Evolutionary conservation across 208 protist species (phyloP), one percentile per base, ranked within the genome.

Genomic region (Acanthamoeba triangularis): DNA sequence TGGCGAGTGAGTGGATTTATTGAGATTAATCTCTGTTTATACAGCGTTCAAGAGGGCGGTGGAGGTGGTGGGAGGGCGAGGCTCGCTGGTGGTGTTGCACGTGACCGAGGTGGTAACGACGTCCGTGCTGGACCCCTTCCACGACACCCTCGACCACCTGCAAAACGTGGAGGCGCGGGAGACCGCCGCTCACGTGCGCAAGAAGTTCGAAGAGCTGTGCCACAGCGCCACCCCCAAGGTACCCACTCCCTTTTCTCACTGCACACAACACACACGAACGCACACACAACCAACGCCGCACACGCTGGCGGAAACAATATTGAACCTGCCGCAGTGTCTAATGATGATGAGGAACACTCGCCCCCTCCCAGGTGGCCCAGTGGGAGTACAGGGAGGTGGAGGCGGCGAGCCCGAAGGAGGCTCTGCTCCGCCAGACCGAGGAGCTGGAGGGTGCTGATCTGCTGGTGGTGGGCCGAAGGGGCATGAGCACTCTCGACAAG

Each of bases 101-200:
- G 85, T 91, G 85, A 69, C 20, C 23, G 85, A 91, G 14, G 85
- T 91, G 33, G 85, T 69, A 37, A 41, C 33, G 54, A 91, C 85
- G 3, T 91, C 85, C 25, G 44, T 69, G 35, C 41, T 91, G 10
- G 85, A 91, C 47, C 85, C 85, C 37, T 91, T 91, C 11, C 85
- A 91, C 63, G 85, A 91, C 85, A 69, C 63, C 18, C 85, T 91
- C 56, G 85, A 91, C 54, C 85, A 91, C 47, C 41, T 91, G 6
- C 85, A 91, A 30, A 91, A 91, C 54, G 85, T 91, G 18, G 85
- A 91, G 49, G 85, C 54, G 54, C 54, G 63, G 7, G 56, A 91
- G 85, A 44, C 35, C 13, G 85, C 85, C 54, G 28, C 11, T 6
- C 54, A 37, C 20, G 63, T 91, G 16, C 54, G 85, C 28, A n/a